Base-by-base conservation (phyloP, 345 rosid genomes). In the Durio zibethinus region DNA sequence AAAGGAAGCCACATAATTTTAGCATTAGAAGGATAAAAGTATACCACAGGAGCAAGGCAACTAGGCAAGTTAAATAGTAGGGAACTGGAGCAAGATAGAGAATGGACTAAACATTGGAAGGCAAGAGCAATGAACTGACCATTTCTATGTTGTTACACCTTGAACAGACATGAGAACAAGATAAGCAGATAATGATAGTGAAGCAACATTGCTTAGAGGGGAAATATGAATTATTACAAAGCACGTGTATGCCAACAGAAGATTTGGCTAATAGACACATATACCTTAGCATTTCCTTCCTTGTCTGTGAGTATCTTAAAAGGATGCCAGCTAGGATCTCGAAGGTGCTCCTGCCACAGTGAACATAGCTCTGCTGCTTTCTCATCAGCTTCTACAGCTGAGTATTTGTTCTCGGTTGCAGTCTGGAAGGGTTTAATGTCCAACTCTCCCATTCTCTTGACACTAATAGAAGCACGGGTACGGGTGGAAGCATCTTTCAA, bases 271-370 rank as follows among this genome's bases (percentile, higher is more conserved):
- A 11, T 4, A 27, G 4, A 27, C 35, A 60, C 20, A 59, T 1
- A 29, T 62, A 62, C 71, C 56, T 61, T 75, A 8, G 45, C 1
- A 10, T 45, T 62, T 6, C 60, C 78, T 45, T 61, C 33, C 10
- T 75, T n/a, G 59, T 75, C 78, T 2, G 20, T 60, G 56, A 75
- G 10, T 31, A 75, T 61, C 15, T 61, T 61, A 31, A 75, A 75
- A 62, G 70, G 77, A 75, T 75, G 77, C 77, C 77, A 75, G 7
- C 9, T 61, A 14, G 70, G 59, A 61, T 61, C 45, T 5, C 40
- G 50, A 42, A 75, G 77, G 38, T 20, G 12, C 2, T 75, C 77
- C 56, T 74, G 56, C 77, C 69, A 74, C 10, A 14, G 5, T 5
- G 59, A 75, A 43, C 68, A 61, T 9, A 18, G 71, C 38, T 61